phyloP scores from a whole-genome alignment of 371 early-diverging fungal species.

The Mucor piriformis region DNA sequence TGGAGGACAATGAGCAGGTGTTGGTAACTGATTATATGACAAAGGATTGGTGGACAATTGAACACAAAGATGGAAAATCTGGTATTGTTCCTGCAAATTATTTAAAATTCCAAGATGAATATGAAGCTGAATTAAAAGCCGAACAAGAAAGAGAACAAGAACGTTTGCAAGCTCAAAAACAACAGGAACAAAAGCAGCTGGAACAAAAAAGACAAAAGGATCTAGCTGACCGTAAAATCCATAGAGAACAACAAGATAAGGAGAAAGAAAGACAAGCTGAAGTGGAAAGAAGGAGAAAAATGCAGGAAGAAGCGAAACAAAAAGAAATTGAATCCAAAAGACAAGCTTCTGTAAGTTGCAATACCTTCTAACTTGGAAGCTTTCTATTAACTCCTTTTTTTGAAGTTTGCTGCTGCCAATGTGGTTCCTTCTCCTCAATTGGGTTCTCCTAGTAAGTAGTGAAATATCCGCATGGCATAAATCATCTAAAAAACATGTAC shows the following conservation, averaged over 20 bases:
- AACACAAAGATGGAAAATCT: conserved; percentile 35
- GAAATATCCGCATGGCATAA: neutral
- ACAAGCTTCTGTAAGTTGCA: conserved; percentile 18
- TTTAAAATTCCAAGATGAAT: conserved; percentile 45
- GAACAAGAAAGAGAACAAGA: conserved; percentile 7
- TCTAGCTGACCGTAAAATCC: conserved; percentile 7
- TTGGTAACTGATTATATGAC: conserved; percentile 68
- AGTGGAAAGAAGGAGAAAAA: conserved; percentile 29
- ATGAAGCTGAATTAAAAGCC: conserved; percentile 16
- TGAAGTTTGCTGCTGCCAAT: conserved; percentile 16
- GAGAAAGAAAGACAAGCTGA: conserved; percentile 27
- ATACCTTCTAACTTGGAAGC: neutral
- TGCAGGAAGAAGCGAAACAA: conserved; percentile 34
- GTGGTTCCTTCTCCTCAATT: conserved; percentile 21
- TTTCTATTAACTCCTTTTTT: neutral
- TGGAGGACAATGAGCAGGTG: conserved; percentile 73
- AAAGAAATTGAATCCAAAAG: conserved; percentile 21
- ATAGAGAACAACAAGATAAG: conserved; percentile 21
- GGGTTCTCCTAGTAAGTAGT: conserved; percentile 16
- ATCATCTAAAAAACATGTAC: neutral
- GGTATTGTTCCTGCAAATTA: conserved; percentile 65
- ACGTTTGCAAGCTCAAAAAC: conserved; percentile 2
- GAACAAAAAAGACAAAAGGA: conserved; percentile 20
- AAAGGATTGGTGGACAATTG: conserved; percentile 75
- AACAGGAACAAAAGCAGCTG: conserved; percentile 8